Conservation (phyloP, 2,329 filamentous ascomycete species). For the Apiospora saccharicola region DNA sequence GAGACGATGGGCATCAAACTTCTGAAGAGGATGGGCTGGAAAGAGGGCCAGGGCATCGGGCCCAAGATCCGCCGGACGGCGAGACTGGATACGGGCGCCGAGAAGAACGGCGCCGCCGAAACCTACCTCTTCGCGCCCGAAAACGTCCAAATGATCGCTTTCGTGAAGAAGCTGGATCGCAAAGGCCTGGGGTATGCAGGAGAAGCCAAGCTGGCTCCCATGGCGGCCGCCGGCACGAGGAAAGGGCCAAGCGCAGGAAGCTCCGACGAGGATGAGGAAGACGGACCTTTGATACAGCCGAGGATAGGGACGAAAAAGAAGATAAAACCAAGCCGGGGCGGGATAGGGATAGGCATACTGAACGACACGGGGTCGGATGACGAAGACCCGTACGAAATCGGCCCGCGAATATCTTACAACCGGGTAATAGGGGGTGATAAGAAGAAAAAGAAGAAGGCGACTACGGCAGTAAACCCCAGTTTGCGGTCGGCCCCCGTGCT, state of each 20-base stretch:
- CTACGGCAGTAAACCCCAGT: constrained; percentile 67
- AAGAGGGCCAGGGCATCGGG: constrained; percentile 90
- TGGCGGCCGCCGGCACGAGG: constrained; percentile 34
- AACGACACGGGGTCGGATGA: constrained; percentile 96
- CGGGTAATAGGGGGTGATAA: constrained; percentile 82
- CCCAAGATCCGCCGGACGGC: constrained; percentile 82
- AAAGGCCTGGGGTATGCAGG: constrained; percentile 75
- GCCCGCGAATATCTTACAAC: constrained; percentile 89
- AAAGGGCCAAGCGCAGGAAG: constrained; percentile 40
- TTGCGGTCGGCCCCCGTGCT: constrained; percentile 76
- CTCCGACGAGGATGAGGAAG: constrained; percentile 56
- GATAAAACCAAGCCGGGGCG: constrained; percentile 60
- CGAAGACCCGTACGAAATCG: constrained; percentile 92
- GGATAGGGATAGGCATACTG: constrained; percentile 86
- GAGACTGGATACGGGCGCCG: constrained; percentile 62
- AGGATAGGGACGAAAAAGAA: constrained; percentile 55
- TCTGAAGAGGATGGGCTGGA: constrained; percentile 94
- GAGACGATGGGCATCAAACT: constrained; percentile 89
- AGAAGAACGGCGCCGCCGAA: constrained; percentile 46
- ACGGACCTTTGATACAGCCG: constrained; percentile 42
- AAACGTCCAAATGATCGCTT: constrained; percentile 73
- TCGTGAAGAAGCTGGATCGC: constrained; percentile 70
- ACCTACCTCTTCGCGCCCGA: constrained; percentile 86
- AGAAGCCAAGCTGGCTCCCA: constrained; percentile 58
- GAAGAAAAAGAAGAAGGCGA: constrained; percentile 64